Percentiles rank a stretch among this genome's conserved stretches.
phyloP scores from a whole-genome alignment of 2,329 filamentous ascomycete species.

The Dactylellina sp. region DNA sequence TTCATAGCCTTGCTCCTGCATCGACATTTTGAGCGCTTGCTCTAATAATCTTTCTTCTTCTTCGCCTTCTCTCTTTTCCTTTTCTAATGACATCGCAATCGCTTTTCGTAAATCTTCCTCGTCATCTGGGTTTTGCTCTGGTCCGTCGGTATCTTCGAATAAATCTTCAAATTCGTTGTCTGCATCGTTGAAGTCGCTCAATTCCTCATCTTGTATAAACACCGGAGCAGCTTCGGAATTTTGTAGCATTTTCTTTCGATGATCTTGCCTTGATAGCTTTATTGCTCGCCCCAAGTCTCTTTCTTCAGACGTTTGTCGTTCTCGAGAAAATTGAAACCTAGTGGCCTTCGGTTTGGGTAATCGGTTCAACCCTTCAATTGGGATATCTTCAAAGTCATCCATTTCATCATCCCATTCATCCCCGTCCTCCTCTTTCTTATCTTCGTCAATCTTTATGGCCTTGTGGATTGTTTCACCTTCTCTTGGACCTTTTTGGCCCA shows the following conservation, averaged over 20 bases:
- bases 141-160: constrained; percentile 80
- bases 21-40: constrained; percentile 42
- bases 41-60: constrained; percentile 64
- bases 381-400: constrained; percentile 90
- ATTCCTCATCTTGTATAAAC: constrained; percentile 58
- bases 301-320: constrained; percentile 63
- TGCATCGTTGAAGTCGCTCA: constrained; percentile 59
- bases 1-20: constrained; percentile 19
- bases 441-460: constrained; percentile 84
- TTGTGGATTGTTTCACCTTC: constrained; percentile 74
- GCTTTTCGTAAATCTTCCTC: constrained; percentile 69
- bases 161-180: constrained; percentile 69
- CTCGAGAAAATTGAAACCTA: constrained; percentile 12
- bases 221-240: constrained; percentile 46
- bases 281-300: constrained; percentile 72
- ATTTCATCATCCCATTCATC: constrained; percentile 77
- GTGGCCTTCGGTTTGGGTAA: constrained; percentile 66
- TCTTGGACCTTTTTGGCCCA: constrained; percentile 80
- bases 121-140: constrained; percentile 72
- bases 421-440: constrained; percentile 67
- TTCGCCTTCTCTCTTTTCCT: constrained; percentile 70
- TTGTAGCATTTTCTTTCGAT: constrained; percentile 58
- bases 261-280: constrained; percentile 63
- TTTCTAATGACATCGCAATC: constrained; percentile 66
- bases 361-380: constrained; percentile 87